These are phyloP conservation scores for Prunus yedoensis DNA, from an alignment of 331 rosid genomes.

Conservation along the genomic window DNA sequence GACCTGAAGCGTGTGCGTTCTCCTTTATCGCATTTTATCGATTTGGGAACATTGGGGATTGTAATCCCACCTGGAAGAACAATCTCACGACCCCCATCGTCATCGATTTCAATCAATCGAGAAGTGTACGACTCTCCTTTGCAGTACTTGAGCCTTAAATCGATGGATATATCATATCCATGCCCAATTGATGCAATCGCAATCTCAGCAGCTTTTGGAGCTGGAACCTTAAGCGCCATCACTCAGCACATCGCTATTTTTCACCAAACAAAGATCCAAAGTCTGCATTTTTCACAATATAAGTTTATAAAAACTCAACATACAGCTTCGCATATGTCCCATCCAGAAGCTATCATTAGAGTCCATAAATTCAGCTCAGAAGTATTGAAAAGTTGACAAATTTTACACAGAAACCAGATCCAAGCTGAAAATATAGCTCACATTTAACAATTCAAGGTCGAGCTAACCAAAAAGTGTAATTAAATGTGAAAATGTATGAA, in stretches of 20 bases:
- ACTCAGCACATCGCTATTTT: constrained; percentile 51
- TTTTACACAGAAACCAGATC: neutral
- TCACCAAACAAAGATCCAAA: constrained; percentile 39
- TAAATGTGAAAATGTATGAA: neutral
- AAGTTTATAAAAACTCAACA: neutral
- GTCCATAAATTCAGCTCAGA: constrained; percentile 2
- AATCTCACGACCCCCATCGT: constrained; percentile 54
- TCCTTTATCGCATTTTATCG: constrained; percentile 92
- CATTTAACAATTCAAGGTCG: neutral
- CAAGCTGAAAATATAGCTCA: neutral
- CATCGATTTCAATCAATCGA: constrained; percentile 77
- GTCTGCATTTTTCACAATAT: constrained; percentile 17
- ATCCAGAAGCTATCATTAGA: neutral
- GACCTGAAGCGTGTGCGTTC: constrained; percentile 96
- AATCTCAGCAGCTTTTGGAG: constrained; percentile 71
- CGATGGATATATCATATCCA: constrained; percentile 77
- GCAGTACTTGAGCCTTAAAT: constrained; percentile 85
- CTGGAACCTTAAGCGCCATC: constrained; percentile 77
- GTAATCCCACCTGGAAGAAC: constrained; percentile 80
- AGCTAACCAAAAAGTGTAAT: neutral
- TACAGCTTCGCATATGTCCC: neutral
- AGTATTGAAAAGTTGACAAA: neutral
- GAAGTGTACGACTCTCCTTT: constrained; percentile 57
- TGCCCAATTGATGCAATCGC: constrained; percentile 86
- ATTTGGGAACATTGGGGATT: constrained; percentile 72